Base-by-base conservation (phyloP, 352 stramenopile genomes). In the Phytopythium oedochilum region DNA sequence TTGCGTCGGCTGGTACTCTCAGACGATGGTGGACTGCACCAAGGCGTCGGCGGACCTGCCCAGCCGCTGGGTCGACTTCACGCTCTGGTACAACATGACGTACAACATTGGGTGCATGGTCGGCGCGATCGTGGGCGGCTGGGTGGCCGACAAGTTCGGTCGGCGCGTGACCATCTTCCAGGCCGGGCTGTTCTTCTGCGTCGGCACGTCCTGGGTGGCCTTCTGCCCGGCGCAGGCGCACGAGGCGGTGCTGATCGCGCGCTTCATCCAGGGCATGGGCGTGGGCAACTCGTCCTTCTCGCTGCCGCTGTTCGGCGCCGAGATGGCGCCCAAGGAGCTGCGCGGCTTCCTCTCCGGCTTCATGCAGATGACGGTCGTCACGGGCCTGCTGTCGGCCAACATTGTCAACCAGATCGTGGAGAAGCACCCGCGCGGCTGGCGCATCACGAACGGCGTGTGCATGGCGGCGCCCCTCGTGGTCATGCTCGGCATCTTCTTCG, bases 331-430 rank as follows among this genome's bases (percentile, higher is more conserved):
- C 31, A 84, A 85, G 60, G 73, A 87, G 42, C 58, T 87, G 25
- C 71, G 76, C 15, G 76, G 76, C 12, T 73, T 87, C 31, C 64
- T 86, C 22, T 77, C 72, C 29, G 75, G 75, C 22, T 86, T 84
- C 39, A 86, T 83, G 73, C 73, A 84, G 53, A 81, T 84, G 73
- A 77, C 70, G 12, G 59, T 83, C 48, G 69, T 76, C 39, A 83
- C 72, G 9, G 72, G 75, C 15, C 50, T 83, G 5, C 55, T 81
- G 11, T 59, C 61, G 22, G 68, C 71, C 25, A 82, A 78, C 57
- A 65, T 71, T 42, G 59, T 75, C 5, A 81, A 78, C 59, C 52
- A 70, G 31, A 64, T 73, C 52, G 65, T 81, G 26, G 50, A 75
- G 53, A 61, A 76, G 38, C 45, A 65, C 29, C 43, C 58, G 23